A percentile compares a stretch with the other conserved stretches of the same genome.
Evolutionary conservation across 768 basidiomycete species (phyloP).

Genomic region (Tricholoma hemisulphureum): DNA sequence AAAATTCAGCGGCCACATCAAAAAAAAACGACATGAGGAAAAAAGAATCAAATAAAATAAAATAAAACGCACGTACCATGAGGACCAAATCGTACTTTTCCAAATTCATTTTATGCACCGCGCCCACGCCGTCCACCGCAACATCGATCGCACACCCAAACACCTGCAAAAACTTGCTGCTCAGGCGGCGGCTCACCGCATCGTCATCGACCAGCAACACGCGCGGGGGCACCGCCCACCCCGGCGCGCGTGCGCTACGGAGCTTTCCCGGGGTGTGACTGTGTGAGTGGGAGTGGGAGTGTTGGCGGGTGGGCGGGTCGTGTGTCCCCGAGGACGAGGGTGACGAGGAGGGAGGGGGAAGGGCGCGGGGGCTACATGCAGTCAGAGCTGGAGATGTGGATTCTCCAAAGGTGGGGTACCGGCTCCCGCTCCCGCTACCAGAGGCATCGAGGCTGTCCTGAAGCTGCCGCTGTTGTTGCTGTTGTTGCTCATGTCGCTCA

Average conservation of each 20-base stretch:
- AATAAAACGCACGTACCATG: constrained; percentile 81
- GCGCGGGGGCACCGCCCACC: constrained; percentile 87
- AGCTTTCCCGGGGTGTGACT: constrained; percentile 37
- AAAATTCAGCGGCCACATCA: too few relatives aligned
- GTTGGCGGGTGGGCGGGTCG: neutral
- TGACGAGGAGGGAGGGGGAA: constrained; percentile 10
- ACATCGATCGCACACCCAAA: constrained; percentile 95
- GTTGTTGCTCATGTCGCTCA: neutral
- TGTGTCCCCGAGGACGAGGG: neutral
- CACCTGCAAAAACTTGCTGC: constrained; percentile 91
- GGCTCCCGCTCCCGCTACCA: neutral
- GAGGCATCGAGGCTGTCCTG: neutral
- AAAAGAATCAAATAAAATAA: too few relatives aligned
- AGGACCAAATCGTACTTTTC: constrained; percentile 95
- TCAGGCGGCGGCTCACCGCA: constrained; percentile 82
- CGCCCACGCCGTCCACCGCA: constrained; percentile 88
- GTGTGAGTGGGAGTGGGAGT: neutral
- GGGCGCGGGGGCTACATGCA: constrained; percentile 13
- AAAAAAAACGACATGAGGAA: too few relatives aligned
- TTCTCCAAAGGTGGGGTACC: constrained; percentile 8
- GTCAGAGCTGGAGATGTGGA: too few relatives aligned
- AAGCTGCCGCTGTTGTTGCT: too few relatives aligned
- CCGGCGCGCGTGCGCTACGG: constrained; percentile 80
- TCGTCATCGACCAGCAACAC: constrained; percentile 97
- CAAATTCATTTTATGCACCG: constrained; percentile 94